Conservation (phyloP, 257 asterid species). For the Solanum dulcamara region DNA sequence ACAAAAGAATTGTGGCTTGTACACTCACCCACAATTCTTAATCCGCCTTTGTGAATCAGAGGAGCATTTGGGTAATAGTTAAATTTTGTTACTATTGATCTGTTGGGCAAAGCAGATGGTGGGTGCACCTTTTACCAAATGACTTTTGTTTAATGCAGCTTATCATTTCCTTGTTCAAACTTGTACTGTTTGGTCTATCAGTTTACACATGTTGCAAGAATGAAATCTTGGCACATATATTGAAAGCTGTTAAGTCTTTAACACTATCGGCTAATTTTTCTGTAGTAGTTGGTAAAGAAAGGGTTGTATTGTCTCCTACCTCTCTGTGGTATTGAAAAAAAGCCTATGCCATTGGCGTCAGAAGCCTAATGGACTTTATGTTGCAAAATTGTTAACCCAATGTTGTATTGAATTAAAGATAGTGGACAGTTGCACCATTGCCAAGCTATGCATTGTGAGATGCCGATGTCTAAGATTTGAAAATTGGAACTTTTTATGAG, state of each 20-base stretch:
- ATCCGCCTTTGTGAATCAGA: not conserved
- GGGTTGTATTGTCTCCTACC: not conserved
- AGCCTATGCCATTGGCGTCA: not conserved
- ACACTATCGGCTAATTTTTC: not conserved
- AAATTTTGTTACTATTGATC: not conserved
- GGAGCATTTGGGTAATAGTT: not conserved
- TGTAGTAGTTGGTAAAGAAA: not conserved
- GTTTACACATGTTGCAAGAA: not conserved
- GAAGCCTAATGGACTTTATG: not conserved
- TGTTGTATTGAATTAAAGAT: not conserved
- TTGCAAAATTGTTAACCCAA: not conserved
- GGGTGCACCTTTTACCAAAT: not conserved
- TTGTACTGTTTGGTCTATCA: not conserved
- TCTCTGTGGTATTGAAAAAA: not conserved
- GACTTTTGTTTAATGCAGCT: not conserved
- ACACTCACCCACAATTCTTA: not conserved
- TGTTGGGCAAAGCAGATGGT: not conserved
- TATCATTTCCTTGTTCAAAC: not conserved
- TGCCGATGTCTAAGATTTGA: not conserved
- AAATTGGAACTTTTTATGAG: not conserved
- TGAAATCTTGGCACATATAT: not conserved
- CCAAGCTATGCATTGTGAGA: not conserved
- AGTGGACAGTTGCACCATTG: not conserved
- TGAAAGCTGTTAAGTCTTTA: not conserved
- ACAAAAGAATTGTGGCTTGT: not conserved